Percentiles rank a stretch among this genome's conserved stretches.
phyloP scores from a whole-genome alignment of 2,329 filamentous ascomycete genomes.

The Penicillium sp. region DNA sequence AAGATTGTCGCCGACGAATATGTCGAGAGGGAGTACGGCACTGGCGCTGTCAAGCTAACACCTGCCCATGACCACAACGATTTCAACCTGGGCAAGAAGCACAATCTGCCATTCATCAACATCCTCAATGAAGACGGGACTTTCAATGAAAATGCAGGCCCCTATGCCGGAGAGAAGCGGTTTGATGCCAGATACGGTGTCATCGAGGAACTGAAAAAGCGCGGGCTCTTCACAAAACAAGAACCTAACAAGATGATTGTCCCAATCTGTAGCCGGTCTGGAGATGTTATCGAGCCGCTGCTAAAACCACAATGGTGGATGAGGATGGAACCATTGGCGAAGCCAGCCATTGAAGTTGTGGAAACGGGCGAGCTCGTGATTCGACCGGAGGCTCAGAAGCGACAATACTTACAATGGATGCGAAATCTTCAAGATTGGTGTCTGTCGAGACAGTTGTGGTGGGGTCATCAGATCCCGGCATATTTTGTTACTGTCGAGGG shows the following conservation, averaged over 20 bases:
- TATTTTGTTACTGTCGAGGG: slow-evolving; percentile 85
- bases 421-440: slow-evolving; percentile 91
- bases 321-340: slow-evolving; percentile 81
- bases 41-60: slow-evolving; percentile 95
- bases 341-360: slow-evolving; percentile 79
- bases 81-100: slow-evolving; percentile 80
- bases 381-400: slow-evolving; percentile 78
- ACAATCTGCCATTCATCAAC: slow-evolving; percentile 89
- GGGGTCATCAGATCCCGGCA: slow-evolving; percentile 92
- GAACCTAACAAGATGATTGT: slow-evolving; percentile 95
- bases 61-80: slow-evolving; percentile 96
- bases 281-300: slow-evolving; percentile 91
- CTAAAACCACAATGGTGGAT: slow-evolving; percentile 99
- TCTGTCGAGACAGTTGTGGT: slow-evolving; percentile 87
- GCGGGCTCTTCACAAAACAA: slow-evolving; percentile 88
- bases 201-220: slow-evolving; percentile 80
- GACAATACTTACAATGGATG: slow-evolving; percentile 88
- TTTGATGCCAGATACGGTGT: slow-evolving; percentile 91
- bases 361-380: slow-evolving; percentile 83
- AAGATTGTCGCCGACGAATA: slow-evolving; percentile 88
- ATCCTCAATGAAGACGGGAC: slow-evolving; percentile 90
- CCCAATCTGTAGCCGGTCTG: slow-evolving; percentile 84
- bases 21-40: slow-evolving; percentile 92
- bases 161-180: slow-evolving; percentile 83
- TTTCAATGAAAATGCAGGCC: slow-evolving; percentile 82